A percentile compares a stretch with the other conserved stretches of the same genome.
Conservation (phyloP, 2,329 filamentous ascomycete genomes). For the Pseudopyricularia javanii region DNA sequence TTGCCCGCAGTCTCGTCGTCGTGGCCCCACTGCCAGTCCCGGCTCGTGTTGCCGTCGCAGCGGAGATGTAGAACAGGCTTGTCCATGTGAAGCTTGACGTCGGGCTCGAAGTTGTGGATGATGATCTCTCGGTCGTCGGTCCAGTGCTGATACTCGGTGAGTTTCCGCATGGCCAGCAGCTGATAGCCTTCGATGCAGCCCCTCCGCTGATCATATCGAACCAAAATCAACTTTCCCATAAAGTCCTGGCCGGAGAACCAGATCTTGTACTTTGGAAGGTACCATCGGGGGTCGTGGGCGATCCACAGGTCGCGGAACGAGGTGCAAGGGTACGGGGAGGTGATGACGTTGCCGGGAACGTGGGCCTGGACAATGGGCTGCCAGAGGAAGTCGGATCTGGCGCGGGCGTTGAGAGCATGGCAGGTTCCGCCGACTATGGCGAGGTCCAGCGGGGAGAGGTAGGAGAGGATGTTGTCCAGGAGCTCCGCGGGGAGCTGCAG, state of each 20-base stretch:
- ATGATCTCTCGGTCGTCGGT: constrained; percentile 50
- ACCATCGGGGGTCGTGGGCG: constrained; percentile 73
- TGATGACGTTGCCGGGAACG: constrained; percentile 43
- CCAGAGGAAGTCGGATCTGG: constrained; percentile 61
- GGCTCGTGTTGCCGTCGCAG: constrained; percentile 21
- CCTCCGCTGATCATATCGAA: constrained; percentile 60
- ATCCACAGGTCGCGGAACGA: constrained; percentile 62
- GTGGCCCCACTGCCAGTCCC: neutral
- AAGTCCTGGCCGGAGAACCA: constrained; percentile 74
- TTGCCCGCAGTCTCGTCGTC: neutral
- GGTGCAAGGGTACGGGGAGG: constrained; percentile 41
- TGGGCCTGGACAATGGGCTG: constrained; percentile 55
- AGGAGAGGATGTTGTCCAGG: constrained; percentile 56
- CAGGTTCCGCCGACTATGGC: constrained; percentile 48
- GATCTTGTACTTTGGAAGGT: constrained; percentile 64
- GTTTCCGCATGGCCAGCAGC: constrained; percentile 52
- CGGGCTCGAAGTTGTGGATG: constrained; percentile 62
- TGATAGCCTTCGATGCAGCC: constrained; percentile 74
- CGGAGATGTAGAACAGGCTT: constrained; percentile 53
- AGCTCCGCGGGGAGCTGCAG: constrained; percentile 58
- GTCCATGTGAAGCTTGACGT: constrained; percentile 60
- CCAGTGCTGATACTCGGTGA: constrained; percentile 50
- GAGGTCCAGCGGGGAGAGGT: constrained; percentile 54
- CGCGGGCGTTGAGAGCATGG: constrained; percentile 43
- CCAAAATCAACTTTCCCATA: constrained; percentile 62